Evolutionary conservation across 208 protist species (phyloP), one percentile per base, ranked within the genome.

Genomic region (Angomonas desouzai): DNA sequence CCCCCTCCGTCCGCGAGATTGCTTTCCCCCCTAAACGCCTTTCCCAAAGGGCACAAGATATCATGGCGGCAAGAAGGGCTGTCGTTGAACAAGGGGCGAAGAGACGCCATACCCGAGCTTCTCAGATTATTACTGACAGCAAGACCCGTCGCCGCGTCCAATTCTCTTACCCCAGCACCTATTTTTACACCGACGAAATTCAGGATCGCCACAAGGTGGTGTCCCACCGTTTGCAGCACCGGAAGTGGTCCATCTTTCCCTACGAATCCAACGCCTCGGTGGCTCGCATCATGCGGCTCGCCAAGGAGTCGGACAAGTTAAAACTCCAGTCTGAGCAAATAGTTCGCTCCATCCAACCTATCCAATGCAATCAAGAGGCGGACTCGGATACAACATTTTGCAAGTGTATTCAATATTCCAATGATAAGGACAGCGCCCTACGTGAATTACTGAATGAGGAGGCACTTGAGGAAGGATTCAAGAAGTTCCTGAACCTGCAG

Each of bases 41-140:
- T 18, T 90, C 83, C 45, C 79, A 70, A 28, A 79, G 83, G 9
- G 83, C 80, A 48, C 74, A 90, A 68, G 74, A 81, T 49, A 85
- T 83, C 49, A 71, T 90, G 36, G 68, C 68, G 9, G 53, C 68
- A 1, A 79, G 77, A 62, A 70, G 79, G 2, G 62, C 47, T 11
- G 65, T 68, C 1, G 62, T 85, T 23, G 77, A 85, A 63, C 57
- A 65, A 53, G 70, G 58, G 27, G 77, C 66, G 36, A 77, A 68
- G 62, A 70, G 70, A 48, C 68, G 74, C 16, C 70, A 72, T 47
- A 59, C 66, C 33, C 65, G 74, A 47, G 56, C 62, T 23, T 55
- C 57, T 18, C 70, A 70, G 62, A 64, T 57, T 47, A 43, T 62
- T 48, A 48, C 56, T 1, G 45, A 63, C 36, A 59, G 53, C 47